Percentiles rank a stretch among this genome's conserved stretches.
Evolutionary conservation across 1,139 yeast genomes (phyloP).

Genomic region (Entelexis sorbosivorans): DNA sequence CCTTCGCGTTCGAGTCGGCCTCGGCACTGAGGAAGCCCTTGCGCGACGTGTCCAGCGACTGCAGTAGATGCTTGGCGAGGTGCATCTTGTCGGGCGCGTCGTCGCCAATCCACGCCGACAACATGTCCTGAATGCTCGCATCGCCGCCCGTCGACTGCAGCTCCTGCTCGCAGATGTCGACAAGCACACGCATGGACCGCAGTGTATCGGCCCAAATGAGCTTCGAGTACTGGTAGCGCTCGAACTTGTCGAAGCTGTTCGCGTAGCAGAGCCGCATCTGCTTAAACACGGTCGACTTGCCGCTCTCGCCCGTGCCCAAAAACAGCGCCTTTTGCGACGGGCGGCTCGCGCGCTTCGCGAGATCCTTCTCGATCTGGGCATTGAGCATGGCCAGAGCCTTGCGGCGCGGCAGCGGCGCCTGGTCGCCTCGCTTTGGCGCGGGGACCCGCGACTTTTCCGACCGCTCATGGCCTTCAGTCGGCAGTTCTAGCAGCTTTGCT

Average conservation of each 20-base stretch:
- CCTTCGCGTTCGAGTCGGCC: slow-evolving; percentile 11
- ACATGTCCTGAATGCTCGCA: slow-evolving; percentile 2
- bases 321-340: slow-evolving; percentile 44
- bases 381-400: slow-evolving; percentile 13
- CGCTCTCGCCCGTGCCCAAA: slow-evolving; percentile 92
- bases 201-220: slow-evolving; percentile 94
- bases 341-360: slow-evolving; percentile 1
- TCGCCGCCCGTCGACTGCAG: slow-evolving; percentile 3
- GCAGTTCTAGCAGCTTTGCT: not conserved
- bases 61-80: slow-evolving; percentile 10
- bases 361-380: slow-evolving; percentile 12
- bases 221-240: slow-evolving; percentile 68
- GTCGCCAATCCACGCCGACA: slow-evolving; percentile 11
- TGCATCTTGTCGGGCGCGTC: not conserved
- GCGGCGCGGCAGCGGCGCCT: not conserved
- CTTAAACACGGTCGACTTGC: slow-evolving; percentile 90
- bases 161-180: slow-evolving; percentile 34
- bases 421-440: not conserved
- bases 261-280: slow-evolving; percentile 81
- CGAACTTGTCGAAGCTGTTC: slow-evolving; percentile 72
- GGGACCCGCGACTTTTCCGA: not conserved
- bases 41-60: slow-evolving; percentile 19
- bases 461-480: not conserved
- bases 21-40: slow-evolving; percentile 17
- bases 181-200: slow-evolving; percentile 74